Percentiles rank a stretch among this genome's conserved stretches.
These are phyloP conservation scores for Tephrocybe sp. DNA, from an alignment of 768 basidiomycete species.

Conservation along the genomic window DNA sequence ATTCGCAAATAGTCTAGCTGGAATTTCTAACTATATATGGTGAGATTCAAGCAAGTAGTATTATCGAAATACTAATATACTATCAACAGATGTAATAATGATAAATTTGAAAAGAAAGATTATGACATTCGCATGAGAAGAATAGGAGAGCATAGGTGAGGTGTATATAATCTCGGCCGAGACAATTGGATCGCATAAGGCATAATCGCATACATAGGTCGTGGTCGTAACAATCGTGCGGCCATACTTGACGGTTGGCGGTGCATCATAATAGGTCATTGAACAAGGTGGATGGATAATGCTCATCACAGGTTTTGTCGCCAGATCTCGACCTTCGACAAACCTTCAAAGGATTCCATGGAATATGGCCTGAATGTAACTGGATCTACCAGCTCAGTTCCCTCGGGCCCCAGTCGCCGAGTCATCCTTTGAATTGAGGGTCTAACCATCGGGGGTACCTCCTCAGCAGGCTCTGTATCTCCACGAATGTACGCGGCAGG, in stretches of 20 bases:
- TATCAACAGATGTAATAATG: neutral
- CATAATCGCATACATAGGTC: neutral
- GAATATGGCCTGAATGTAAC: neutral
- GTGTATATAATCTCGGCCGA: neutral
- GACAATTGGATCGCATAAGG: neutral
- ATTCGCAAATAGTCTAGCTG: too few relatives aligned
- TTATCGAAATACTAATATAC: neutral
- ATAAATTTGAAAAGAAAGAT: neutral
- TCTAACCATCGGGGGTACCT: neutral
- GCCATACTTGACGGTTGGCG: neutral
- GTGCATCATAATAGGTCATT: neutral
- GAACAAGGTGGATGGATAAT: neutral
- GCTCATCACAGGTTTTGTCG: neutral
- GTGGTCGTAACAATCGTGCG: neutral
- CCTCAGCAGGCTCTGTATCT: neutral
- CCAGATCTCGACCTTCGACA: neutral
- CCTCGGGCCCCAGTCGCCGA: neutral
- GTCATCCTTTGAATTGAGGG: neutral
- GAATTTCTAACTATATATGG: too few relatives aligned
- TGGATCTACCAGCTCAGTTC: constrained; percentile 5
- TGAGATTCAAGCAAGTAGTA: too few relatives aligned
- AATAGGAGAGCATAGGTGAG: neutral
- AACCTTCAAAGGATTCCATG: neutral
- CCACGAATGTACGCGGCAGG: neutral
- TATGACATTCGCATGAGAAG: too few relatives aligned